Base-by-base conservation (phyloP, 1,139 yeast genomes). In the Magnusiomyces fungicola region DNA sequence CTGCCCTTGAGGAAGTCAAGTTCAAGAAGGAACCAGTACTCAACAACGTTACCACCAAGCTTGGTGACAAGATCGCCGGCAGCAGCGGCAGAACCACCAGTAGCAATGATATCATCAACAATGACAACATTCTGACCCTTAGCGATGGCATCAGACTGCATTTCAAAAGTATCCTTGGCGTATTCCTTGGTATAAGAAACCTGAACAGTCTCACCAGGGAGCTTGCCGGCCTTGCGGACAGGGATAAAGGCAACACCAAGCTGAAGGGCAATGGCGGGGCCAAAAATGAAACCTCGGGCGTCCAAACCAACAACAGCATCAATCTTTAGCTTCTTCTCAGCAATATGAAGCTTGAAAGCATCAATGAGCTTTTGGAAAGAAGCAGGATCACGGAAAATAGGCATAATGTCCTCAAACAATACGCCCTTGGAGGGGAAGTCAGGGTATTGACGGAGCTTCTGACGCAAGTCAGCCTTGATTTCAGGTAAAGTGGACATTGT, bases 71-170 rank as follows among this genome's bases (percentile, higher is more conserved):
- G 77, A 61, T 86, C 83, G 52, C 96, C 97, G 42, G 97, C 98
- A 54, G 95, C 97, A 53, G 70, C 72, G 21, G 98, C 98, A 63
- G 95, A 83, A 41, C 98, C 98, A 23, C 97, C 98, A 42, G 98
- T 92, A 46, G 98, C 98, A 67, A 94, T 84, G 61, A 92, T 89
- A 65, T 92, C 99, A 67, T 92, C 98, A 33, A 92, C 95, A 58
- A 92, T 76, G 43, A 92, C 74, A 33, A 92, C 94, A 53, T 75
- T 84, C 48, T 95, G 76, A 37, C 92, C 95, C 57, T 89, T 85
- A 38, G 43, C 16, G 58, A 92, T 81, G 42, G 92, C 80, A 52
- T 79, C 94, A 56, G 77, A 73, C 72, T 94, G 98, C 68, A 94
- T 81, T 69, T 89, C 96, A 66, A 92, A 89, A 55, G 72, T 78